phyloP scores from a whole-genome alignment of 208 protist genomes.

The Trypanosoma conorhini region DNA sequence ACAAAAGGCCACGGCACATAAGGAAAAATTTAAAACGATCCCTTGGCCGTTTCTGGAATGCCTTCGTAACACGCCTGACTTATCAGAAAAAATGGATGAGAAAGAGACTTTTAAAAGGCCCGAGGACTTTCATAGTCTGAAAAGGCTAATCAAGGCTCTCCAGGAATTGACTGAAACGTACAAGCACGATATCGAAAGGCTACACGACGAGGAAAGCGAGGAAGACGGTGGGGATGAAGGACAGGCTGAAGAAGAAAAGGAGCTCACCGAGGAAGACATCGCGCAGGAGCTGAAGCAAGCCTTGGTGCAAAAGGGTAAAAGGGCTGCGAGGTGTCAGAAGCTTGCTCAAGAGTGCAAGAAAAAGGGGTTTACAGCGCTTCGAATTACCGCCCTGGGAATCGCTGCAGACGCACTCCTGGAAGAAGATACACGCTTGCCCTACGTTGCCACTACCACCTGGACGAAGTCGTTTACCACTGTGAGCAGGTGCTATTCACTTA shows the following conservation, averaged over 20 bases:
- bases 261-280: conserved; percentile 29
- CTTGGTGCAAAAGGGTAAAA: conserved; percentile 34
- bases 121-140: conserved; percentile 54
- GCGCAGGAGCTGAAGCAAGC: conserved; percentile 16
- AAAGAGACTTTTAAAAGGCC: conserved; percentile 48
- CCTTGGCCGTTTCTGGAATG: conserved; percentile 48
- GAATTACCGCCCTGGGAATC: conserved; percentile 57
- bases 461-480: conserved; percentile 42
- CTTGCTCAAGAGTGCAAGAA: conserved; percentile 44
- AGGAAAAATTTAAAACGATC: conserved; percentile 48
- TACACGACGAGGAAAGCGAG: conserved; percentile 38
- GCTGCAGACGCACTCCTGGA: conserved; percentile 42
- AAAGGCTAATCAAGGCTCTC: conserved; percentile 42
- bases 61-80: conserved; percentile 51
- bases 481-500: conserved; percentile 35
- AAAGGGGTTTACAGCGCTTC: conserved; percentile 44
- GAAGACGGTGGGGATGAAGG: conserved; percentile 33
- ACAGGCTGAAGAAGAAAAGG: conserved; percentile 26
- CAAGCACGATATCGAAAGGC: conserved; percentile 32
- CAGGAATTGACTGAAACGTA: conserved; percentile 37
- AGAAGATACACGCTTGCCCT: conserved; percentile 47
- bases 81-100: conserved; percentile 42
- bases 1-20: conserved; percentile 33
- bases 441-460: conserved; percentile 53
- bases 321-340: conserved; percentile 39